Evolutionary conservation across 2,329 filamentous ascomycete species (phyloP).

Genomic region (Aspergillus eucalypticola): DNA sequence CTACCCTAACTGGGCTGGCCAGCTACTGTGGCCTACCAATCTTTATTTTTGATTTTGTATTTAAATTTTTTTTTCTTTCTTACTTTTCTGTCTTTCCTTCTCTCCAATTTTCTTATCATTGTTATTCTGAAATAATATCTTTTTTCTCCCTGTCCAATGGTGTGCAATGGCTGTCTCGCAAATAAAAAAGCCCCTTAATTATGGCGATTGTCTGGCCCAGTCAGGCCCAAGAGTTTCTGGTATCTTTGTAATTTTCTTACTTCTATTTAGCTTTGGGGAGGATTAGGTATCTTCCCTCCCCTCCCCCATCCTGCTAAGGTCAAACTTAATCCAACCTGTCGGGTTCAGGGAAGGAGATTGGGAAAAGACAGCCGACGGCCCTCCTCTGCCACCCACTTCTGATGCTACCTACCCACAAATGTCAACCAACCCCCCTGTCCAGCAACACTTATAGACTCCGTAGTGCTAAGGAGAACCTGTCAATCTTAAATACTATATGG

Average conservation of each 20-base stretch:
- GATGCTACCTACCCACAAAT: conserved; percentile 1
- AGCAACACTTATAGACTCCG: not conserved
- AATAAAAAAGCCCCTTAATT: not conserved
- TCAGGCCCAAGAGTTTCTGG: not conserved
- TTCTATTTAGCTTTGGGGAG: not conserved
- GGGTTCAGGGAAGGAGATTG: conserved; percentile 18
- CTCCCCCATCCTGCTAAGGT: conserved; percentile 33
- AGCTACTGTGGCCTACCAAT: no score
- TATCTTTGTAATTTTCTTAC: not conserved
- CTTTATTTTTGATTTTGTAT: no score
- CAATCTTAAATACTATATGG: not conserved
- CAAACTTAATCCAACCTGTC: conserved; percentile 42
- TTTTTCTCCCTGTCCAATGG: not conserved
- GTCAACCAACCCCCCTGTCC: not conserved
- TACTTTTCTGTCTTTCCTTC: not conserved
- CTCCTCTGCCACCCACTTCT: not conserved
- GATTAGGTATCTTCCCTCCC: conserved; percentile 13
- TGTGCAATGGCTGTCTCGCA: not conserved
- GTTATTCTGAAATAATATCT: no score
- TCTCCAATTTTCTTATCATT: not conserved
- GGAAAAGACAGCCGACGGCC: conserved; percentile 5
- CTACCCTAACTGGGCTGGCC: no score
- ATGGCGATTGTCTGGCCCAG: not conserved
- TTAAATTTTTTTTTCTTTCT: no score
- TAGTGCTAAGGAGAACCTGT: not conserved